A percentile compares a stretch with the other conserved stretches of the same genome.
phyloP scores from a whole-genome alignment of 2,329 filamentous ascomycete genomes.

The Phyllosticta ampelicida region DNA sequence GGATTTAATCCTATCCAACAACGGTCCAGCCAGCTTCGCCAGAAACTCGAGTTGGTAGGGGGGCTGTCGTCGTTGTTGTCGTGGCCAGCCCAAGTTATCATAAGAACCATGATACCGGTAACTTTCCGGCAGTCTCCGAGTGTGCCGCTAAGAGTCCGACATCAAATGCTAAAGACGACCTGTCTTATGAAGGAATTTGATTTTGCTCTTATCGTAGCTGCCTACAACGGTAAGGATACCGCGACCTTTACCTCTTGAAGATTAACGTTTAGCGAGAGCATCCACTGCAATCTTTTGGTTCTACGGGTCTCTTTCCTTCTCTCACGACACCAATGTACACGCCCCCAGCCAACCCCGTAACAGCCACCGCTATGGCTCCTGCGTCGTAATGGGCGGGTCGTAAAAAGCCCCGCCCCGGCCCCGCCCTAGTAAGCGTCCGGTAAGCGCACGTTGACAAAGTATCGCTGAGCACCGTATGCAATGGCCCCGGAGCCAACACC shows the following conservation, averaged over 20 bases:
- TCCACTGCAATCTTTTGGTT: neutral
- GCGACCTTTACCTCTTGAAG: neutral
- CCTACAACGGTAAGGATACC: neutral
- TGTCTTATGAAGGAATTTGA: neutral
- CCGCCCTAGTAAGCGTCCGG: too few relatives aligned
- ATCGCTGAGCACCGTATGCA: conserved; percentile 37
- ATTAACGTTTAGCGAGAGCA: neutral
- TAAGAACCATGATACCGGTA: neutral
- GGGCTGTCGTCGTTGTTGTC: neutral
- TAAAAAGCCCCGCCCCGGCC: conserved; percentile 37
- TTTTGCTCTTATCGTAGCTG: neutral
- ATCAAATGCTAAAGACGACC: neutral
- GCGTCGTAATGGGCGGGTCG: conserved; percentile 21
- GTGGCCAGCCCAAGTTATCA: neutral
- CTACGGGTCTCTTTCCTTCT: conserved; percentile 1
- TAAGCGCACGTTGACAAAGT: conserved; percentile 35
- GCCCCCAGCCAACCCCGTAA: conserved; percentile 16
- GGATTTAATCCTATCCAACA: neutral
- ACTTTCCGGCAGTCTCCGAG: neutral
- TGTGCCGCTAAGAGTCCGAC: neutral
- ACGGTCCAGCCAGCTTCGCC: neutral
- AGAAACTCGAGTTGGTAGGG: neutral
- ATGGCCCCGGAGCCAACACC: conserved; percentile 37
- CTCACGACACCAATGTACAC: conserved; percentile 12
- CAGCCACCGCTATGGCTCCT: conserved; percentile 18